Conservation (phyloP, 2,329 filamentous ascomycete genomes). For the Aspergillus fumigatus region DNA sequence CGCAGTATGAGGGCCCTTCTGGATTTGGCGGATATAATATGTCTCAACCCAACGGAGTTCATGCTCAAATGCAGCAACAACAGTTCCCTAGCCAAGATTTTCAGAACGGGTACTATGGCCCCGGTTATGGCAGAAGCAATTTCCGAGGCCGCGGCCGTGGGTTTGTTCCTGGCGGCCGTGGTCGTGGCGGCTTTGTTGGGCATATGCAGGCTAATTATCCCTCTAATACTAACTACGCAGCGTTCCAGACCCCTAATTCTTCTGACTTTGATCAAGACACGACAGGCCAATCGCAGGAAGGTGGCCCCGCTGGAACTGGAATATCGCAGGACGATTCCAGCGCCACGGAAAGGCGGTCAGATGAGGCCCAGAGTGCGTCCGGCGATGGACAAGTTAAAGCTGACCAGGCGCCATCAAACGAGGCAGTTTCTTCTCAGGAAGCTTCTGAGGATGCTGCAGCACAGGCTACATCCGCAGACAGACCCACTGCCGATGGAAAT, state of each 20-base stretch:
- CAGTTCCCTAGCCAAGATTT: conserved; percentile 59
- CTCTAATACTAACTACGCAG: conserved; percentile 30
- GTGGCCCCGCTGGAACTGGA: conserved; percentile 10
- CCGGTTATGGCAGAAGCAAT: conserved; percentile 61
- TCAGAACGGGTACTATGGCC: conserved; percentile 74
- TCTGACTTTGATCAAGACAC: conserved; percentile 24
- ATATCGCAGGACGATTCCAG: conserved; percentile 7
- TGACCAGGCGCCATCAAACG: conserved; percentile 21
- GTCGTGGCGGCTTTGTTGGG: conserved; percentile 35
- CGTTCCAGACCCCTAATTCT: conserved; percentile 28
- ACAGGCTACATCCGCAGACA: conserved; percentile 11
- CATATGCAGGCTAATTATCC: conserved; percentile 34
- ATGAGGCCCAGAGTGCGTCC: conserved; percentile 32
- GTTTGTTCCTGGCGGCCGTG: conserved; percentile 45
- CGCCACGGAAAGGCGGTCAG: conserved; percentile 20
- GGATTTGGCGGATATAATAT: conserved; percentile 66
- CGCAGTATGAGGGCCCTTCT: conserved; percentile 76
- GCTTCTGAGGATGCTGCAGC: conserved; percentile 8
- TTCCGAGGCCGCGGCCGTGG: conserved; percentile 60
- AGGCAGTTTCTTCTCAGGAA: conserved; percentile 8
- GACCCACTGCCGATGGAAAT: conserved; percentile 11
- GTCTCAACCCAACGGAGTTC: conserved; percentile 76
- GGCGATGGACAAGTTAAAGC: conserved; percentile 30
- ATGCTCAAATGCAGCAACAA: conserved; percentile 56
- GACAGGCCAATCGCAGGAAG: conserved; percentile 14